Conservation (phyloP, 768 basidiomycete species). For the Boletus subcaerulescens region DNA sequence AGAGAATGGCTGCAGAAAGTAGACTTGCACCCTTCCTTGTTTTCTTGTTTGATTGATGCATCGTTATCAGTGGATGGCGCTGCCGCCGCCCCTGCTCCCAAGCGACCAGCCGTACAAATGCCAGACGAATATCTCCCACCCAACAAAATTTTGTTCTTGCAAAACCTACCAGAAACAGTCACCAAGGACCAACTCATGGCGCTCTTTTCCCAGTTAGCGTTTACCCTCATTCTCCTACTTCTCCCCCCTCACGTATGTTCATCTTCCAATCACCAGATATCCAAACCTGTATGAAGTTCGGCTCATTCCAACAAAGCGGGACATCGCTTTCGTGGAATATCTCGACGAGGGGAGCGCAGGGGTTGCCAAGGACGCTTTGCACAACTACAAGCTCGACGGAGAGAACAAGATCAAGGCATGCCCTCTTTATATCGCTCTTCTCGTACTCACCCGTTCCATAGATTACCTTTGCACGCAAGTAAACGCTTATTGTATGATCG, state of each 20-base stretch:
- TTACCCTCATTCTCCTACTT: neutral
- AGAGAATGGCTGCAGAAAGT: slow-evolving; percentile 82
- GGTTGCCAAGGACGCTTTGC: slow-evolving; percentile 91
- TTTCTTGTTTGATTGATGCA: slow-evolving; percentile 1
- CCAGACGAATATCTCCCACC: slow-evolving; percentile 99
- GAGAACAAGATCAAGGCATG: slow-evolving; percentile 97
- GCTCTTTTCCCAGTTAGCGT: slow-evolving; percentile 83
- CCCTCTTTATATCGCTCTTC: neutral
- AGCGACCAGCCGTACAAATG: slow-evolving; percentile 89
- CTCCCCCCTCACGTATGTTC: neutral
- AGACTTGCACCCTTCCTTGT: slow-evolving; percentile 2
- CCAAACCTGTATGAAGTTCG: slow-evolving; percentile 96
- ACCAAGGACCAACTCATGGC: slow-evolving; percentile 90
- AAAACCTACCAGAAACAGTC: slow-evolving; percentile 91
- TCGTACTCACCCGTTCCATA: slow-evolving; percentile 25
- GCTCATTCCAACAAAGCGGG: slow-evolving; percentile 95
- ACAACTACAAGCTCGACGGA: slow-evolving; percentile 96
- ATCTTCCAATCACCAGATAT: slow-evolving; percentile 52
- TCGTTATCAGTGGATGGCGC: slow-evolving; percentile 60
- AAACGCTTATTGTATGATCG: slow-evolving; percentile 32
- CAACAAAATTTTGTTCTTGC: slow-evolving; percentile 98
- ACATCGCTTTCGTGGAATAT: slow-evolving; percentile 99
- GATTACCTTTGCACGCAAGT: slow-evolving; percentile 79
- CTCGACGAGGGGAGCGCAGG: slow-evolving; percentile 89
- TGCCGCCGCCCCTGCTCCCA: slow-evolving; percentile 60